Evolutionary conservation across 2,329 filamentous ascomycete species (phyloP), one percentile per base, ranked within the genome.

Genomic region (Verticillium longisporum): DNA sequence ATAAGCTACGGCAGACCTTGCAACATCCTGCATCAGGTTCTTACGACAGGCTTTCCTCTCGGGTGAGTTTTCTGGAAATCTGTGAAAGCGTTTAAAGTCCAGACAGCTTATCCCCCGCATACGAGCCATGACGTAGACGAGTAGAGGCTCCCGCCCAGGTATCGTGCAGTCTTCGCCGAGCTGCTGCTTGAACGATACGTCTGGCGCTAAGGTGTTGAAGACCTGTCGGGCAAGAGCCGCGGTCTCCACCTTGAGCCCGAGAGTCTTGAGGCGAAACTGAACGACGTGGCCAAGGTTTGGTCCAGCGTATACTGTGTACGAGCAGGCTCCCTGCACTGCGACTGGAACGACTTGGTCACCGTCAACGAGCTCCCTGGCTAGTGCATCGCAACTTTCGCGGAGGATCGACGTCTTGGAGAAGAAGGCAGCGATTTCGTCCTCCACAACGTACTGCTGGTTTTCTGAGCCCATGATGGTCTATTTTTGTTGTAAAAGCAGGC

Each of bases 281-380:
- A 71, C 71, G 37, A 77, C 71, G 55, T 66, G 71, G 66, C 75
- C 71, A 21, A 63, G 64, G 37, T 69, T 63, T 10, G 61, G 62
- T 4, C 75, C 72, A n/a, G 72, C 72, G 61, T 75, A 78, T 55
- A 77, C 70, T 1, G 71, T 72, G 66, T 77, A 77, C 68, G 73
- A 76, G 65, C 72, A 77, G 33, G 66, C 67, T 21, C 74, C 73
- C 66, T 77, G 71, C 14, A 76, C 66, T 15, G 63, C 57, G n/a
- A 76, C 71, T 15, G 72, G 71, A 58, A 69, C 64, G 59, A 73
- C 53, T 41, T 41, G 38, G 53, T 67, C 61, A 33, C 72, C 69
- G 57, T 72, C 67, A 61, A 70, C 61, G 61, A 73, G 70, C 18
- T 71, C 61, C 32, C 63, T 69, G 14, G 70, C 70, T 41, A 61